Conservation (phyloP, 371 early-diverging fungal genomes). For the Dinochytrium kinnereticum region DNA sequence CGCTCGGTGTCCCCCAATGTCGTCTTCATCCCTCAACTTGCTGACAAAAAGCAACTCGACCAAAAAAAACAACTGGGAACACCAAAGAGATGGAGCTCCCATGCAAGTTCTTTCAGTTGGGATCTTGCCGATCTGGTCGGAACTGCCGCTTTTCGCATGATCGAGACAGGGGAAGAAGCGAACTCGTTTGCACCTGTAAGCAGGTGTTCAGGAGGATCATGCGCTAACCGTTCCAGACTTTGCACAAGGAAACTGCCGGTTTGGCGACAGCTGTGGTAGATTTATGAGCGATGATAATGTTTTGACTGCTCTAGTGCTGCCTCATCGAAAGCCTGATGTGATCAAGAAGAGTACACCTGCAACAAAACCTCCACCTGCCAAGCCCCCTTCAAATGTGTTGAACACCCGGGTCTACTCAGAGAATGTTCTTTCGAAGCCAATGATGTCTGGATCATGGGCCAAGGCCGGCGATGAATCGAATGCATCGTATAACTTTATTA, state of each 20-base stretch:
- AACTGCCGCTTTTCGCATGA: slow-evolving; percentile 12
- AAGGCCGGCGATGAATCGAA: neutral
- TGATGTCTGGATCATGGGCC: too few relatives aligned
- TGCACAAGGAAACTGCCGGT: neutral
- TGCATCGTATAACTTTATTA: neutral
- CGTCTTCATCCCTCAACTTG: too few relatives aligned
- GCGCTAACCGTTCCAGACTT: neutral
- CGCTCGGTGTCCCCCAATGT: too few relatives aligned
- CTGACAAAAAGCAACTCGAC: too few relatives aligned
- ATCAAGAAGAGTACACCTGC: too few relatives aligned
- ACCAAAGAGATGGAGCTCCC: neutral
- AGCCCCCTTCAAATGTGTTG: too few relatives aligned
- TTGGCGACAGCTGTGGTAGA: neutral
- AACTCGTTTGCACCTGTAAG: neutral
- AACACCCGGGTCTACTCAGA: neutral
- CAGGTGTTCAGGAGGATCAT: neutral
- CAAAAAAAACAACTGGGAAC: too few relatives aligned
- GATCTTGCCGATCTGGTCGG: neutral
- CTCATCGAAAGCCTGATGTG: neutral
- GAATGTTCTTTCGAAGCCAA: too few relatives aligned
- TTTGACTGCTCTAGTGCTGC: neutral
- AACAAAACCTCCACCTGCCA: too few relatives aligned
- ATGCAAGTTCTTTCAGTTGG: slow-evolving; percentile 8
- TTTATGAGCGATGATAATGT: neutral
- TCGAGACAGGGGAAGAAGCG: neutral